Conservation (phyloP, 2,329 filamentous ascomycete genomes). For the Triangularia setosa region DNA sequence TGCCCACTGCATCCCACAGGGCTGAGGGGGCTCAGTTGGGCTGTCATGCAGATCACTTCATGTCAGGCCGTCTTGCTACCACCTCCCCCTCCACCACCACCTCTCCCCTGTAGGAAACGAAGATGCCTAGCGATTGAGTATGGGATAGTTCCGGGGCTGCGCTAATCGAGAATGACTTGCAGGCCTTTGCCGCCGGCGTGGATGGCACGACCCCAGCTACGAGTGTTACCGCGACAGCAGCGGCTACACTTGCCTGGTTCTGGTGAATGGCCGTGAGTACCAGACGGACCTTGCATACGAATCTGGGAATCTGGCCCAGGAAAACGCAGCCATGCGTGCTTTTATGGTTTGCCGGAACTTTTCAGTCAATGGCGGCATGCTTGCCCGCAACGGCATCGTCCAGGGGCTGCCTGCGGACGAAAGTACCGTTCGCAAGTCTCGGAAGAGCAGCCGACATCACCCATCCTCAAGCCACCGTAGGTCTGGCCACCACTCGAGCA, state of each 20-base stretch:
- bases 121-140: slow-evolving; percentile 9
- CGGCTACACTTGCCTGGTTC: slow-evolving; percentile 84
- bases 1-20: slow-evolving; percentile 23
- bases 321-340: slow-evolving; percentile 91
- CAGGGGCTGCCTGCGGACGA: slow-evolving; percentile 59
- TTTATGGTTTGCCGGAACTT: slow-evolving; percentile 99
- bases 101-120: slow-evolving; percentile 1
- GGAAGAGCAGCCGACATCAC: slow-evolving; percentile 47
- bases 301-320: slow-evolving; percentile 76
- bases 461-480: slow-evolving; percentile 41
- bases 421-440: slow-evolving; percentile 42
- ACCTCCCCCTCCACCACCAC: not conserved
- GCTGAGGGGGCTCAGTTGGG: slow-evolving; percentile 33
- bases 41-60: slow-evolving; percentile 33
- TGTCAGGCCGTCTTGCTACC: slow-evolving; percentile 23
- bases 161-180: slow-evolving; percentile 36
- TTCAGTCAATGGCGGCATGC: slow-evolving; percentile 93
- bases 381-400: slow-evolving; percentile 64
- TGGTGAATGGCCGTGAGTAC: slow-evolving; percentile 96
- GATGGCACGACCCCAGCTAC: slow-evolving; percentile 89
- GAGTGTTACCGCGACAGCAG: slow-evolving; percentile 69
- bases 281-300: slow-evolving; percentile 84
- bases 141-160: slow-evolving; percentile 14
- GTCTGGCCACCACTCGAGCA: slow-evolving; percentile 58
- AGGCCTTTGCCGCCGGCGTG: slow-evolving; percentile 93